These are phyloP conservation scores for Dactylis glomerata DNA, from an alignment of 176 grass and related monocot species.

Conservation along the genomic window DNA sequence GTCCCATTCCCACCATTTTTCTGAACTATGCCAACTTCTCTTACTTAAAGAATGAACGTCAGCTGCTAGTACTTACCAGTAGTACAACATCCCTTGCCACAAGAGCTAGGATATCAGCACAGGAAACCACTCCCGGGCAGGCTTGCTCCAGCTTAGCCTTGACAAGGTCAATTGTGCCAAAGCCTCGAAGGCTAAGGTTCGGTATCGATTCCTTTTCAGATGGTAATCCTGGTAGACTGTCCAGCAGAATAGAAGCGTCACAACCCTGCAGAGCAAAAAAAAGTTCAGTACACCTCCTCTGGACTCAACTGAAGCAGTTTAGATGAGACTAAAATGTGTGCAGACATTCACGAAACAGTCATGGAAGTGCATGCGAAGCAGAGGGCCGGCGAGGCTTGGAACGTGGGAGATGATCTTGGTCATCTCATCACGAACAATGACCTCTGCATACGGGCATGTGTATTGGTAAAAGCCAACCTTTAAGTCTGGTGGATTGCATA, in stretches of 20 bases:
- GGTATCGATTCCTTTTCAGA: conserved; percentile 65
- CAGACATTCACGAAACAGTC: conserved; percentile 91
- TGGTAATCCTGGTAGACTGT: conserved; percentile 37
- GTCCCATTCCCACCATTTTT: not conserved
- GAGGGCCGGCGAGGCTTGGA: conserved; percentile 58
- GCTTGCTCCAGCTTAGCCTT: conserved; percentile 75
- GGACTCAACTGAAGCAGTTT: not conserved
- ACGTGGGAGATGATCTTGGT: conserved; percentile 45
- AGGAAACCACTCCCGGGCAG: conserved; percentile 82
- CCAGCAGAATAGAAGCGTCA: conserved; percentile 71
- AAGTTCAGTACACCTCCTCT: not conserved
- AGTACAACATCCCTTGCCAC: conserved; percentile 85
- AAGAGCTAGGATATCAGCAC: conserved; percentile 73
- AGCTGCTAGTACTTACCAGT: conserved; percentile 45
- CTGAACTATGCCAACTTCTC: not conserved
- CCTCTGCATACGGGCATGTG: conserved; percentile 62
- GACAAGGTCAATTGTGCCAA: conserved; percentile 55
- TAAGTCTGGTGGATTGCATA: conserved; percentile 42
- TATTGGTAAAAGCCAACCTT: conserved; percentile 65
- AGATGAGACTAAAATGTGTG: not conserved
- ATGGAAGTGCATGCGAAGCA: conserved; percentile 84
- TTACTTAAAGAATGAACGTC: conserved; percentile 11
- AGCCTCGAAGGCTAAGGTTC: conserved; percentile 72
- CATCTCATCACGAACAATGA: conserved; percentile 59
- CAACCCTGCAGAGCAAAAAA: conserved; percentile 60